Base-by-base conservation (phyloP, 257 asterid species). In the Asclepias syriaca region DNA sequence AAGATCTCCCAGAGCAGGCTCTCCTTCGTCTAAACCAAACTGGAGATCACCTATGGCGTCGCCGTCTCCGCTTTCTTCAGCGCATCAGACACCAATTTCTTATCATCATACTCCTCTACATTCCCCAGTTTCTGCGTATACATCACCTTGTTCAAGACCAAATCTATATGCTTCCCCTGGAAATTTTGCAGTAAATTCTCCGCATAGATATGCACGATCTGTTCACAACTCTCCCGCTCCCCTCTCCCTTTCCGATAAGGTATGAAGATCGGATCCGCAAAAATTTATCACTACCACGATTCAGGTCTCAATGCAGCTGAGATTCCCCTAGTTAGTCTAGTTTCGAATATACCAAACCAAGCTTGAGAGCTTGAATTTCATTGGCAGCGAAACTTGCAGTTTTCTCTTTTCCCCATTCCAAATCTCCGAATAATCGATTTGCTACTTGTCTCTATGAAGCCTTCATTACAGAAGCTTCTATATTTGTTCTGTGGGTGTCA, bases 81-180 rank as follows among this genome's bases (percentile, higher is more conserved):
- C 40, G 7, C 77, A 79, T 66, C 79, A 59, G 74, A 75, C 75
- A 18, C 74, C 83, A 18, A 75, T 76, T 40, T 81, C 92, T 2
- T 74, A 74, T 75, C 77, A 77, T 65, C 85, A 70, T 63, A 77
- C 87, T 66, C 86, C 87, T 12, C 5, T 70, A 72, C 70, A 66
- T 19, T 86, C 94, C 40, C 88, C 89, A 1, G 59, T 79, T 29
- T 77, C 80, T 8, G 72, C 89, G 19, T 75, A 74, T 45, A 15
- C 73, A 16, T 78, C 89, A 2, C 86, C 89, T 0, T 45, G 8
- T 29, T 66, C 7, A 9, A 49, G 72, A 56, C 85, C 81, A 14
- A 68, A 57, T 2, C 76, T 74, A 2, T 66, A 69, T 50, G 37
- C 80, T 66, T 81, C 88, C 66, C 85, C 86, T 0, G 71, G 77